phyloP scores from a whole-genome alignment of 1,284 basidiomycete genomes.

The Boletus nobilissimus region DNA sequence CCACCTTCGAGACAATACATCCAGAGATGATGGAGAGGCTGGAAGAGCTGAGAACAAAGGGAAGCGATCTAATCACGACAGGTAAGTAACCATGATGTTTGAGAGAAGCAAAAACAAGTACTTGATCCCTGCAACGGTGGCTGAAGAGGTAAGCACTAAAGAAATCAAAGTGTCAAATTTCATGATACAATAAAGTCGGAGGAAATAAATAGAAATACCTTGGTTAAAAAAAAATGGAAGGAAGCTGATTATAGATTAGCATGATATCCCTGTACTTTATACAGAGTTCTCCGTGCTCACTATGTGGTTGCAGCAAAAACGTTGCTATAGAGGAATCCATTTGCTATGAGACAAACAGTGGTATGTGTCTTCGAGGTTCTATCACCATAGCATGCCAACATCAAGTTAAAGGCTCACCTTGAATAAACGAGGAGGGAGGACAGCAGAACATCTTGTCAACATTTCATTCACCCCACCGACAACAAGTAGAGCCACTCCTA shows the following conservation, averaged over 20 bases:
- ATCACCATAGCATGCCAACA: background rate
- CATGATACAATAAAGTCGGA: background rate
- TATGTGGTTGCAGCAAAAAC: conserved; percentile 3
- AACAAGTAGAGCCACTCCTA: conserved; percentile 71
- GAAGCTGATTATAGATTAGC: conserved; percentile 27
- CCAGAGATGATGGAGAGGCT: conserved; percentile 68
- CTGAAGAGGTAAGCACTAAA: conserved; percentile 30
- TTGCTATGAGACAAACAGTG: conserved; percentile 57
- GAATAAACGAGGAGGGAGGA: conserved; percentile 85
- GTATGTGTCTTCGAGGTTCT: conserved; percentile 44
- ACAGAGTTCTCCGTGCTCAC: background rate
- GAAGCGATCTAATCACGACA: conserved; percentile 67
- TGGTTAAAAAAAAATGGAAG: conserved; percentile 36
- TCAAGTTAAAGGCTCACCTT: conserved; percentile 53
- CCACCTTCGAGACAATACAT: conserved; percentile 65
- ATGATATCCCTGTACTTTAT: background rate
- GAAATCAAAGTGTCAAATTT: background rate
- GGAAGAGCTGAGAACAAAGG: conserved; percentile 74
- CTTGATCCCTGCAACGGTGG: conserved; percentile 30
- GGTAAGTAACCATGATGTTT: conserved; percentile 7
- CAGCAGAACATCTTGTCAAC: conserved; percentile 78
- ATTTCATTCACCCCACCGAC: conserved; percentile 72
- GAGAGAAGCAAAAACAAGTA: background rate
- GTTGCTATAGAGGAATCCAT: conserved; percentile 66
- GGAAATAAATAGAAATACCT: conserved; percentile 17